Base-by-base conservation (phyloP, 164 flowering plant species). In the Piper longum region DNA sequence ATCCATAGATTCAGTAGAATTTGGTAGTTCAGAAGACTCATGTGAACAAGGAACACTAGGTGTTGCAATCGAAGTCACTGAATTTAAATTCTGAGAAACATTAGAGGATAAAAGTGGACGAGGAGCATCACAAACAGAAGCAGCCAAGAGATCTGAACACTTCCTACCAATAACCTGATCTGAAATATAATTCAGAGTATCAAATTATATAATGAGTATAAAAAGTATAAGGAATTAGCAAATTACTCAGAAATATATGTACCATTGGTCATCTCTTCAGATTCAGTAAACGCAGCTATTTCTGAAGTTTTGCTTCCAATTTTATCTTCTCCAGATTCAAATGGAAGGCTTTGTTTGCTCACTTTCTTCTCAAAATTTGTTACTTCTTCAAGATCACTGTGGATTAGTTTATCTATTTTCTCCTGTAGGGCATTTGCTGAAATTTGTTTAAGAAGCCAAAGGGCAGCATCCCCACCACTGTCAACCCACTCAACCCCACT, bases 401-500 rank as follows among this genome's bases (percentile, higher is more conserved):
- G 45, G 48, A 77, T 57, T 12, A 77, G 67, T 63, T 71, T 71
- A 59, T 73, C 79, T 57, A 77, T 57, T 69, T 71, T 77, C n/a
- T 77, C 80, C 69, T 77, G 77, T 45, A 74, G 63, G 61, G 70
- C 77, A 69, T 73, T 74, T 64, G 73, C 83, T 48, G 99, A 85
- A 39, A 93, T 81, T 66, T 88, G 89, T 73, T 83, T 95, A 48
- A 95, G 87, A 51, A 95, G 71, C 99, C 99, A 95, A 69, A 91
- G 69, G 60, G 99, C 80, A 72, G 97, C 93, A 83, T 91, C 99
- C 59, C 89, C 96, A 72, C 74, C 72, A 58, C 70, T 73, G 69
- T 95, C 99, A 68, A 79, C 82, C 99, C 95, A 95, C 45, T 95
- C 97, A 67, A 77, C 86, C 66, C 80, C 95, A 82, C 79, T 87